Evolutionary conservation across 768 basidiomycete species (phyloP), one percentile per base, ranked within the genome.

Genomic region (Pulveroboletus sp.): DNA sequence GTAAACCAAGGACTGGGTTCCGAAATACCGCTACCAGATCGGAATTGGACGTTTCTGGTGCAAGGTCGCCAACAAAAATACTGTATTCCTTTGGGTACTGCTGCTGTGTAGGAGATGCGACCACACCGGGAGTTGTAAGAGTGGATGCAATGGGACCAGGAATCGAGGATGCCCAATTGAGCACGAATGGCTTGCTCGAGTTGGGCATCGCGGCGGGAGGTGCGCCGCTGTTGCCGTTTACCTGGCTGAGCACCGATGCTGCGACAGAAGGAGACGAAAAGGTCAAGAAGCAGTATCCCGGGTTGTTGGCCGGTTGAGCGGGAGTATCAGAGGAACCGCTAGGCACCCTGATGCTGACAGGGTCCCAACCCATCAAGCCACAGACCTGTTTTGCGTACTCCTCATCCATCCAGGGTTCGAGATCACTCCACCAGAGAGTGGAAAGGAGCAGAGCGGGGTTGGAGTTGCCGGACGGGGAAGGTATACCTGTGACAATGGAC

Each of bases 341-440:
- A 14, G 89, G 87, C 32, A 91, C 81, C 68, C 83, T 83, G 71
- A 89, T 81, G 65, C 66, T 77, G 63, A 82, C 74, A 14, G 83
- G 79, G 51, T 90, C 87, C 92, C 93, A 94, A 50, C 85, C 82
- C 87, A 93, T 89, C 63, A 92, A 73, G 39, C 68, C 71, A 69
- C 90, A 90, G 61, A 93, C 89, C 66, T 91, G 87, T 69, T 87
- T 86, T 39, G 85, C 88, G 74, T 93, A 95, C 66, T 89, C 86
- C 79, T 93, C 90, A 72, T 94, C 91, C 93, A 95, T 94, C 93
- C 93, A 95, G 57, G 86, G 83, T 69, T 95, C 93, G 47, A 95
- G 80, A 61, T 90, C 87, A 57, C 84, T 82, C 82, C 93, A 89
- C 77, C 82, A 89, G 58, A 92, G 80, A 37, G 89, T 86, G 52